phyloP scores from a whole-genome alignment of 2,329 filamentous ascomycete species.

The Diaporthe longicolla region DNA sequence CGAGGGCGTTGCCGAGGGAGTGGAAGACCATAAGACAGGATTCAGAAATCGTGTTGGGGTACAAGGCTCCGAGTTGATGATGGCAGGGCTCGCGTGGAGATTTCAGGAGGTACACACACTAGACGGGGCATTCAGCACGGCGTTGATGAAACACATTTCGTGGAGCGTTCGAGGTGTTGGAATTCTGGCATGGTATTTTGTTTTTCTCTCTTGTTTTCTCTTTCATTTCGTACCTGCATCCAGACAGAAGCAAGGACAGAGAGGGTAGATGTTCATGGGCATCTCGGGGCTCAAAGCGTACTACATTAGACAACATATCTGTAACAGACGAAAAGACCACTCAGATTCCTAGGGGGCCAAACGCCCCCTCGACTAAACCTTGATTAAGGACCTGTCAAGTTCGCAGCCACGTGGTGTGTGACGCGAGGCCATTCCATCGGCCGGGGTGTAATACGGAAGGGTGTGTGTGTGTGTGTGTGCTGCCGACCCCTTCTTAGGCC shows the following conservation, averaged over 20 bases:
- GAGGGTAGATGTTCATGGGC: neutral
- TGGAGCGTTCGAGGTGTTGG: conserved; percentile 17
- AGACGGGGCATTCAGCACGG: conserved; percentile 31
- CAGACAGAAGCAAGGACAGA: conserved; percentile 25
- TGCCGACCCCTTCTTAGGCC: neutral
- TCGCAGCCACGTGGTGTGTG: conserved; percentile 23
- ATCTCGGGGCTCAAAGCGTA: conserved; percentile 12
- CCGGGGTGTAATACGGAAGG: neutral
- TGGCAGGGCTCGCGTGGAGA: conserved; percentile 21
- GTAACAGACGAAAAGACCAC: conserved; percentile 18
- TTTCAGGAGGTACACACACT: conserved; percentile 24
- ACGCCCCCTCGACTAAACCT: neutral
- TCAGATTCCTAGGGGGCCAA: neutral
- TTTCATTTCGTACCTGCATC: conserved; percentile 30
- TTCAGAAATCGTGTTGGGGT: conserved; percentile 2
- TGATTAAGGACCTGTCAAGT: conserved; percentile 32
- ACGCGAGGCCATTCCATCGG: neutral
- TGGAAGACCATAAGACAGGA: conserved; percentile 16
- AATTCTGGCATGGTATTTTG: neutral
- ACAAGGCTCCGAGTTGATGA: conserved; percentile 17
- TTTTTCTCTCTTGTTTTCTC: neutral
- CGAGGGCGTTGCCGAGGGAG: conserved; percentile 9
- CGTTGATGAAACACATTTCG: conserved; percentile 36
- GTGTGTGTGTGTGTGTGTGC: neutral
- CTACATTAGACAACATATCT: conserved; percentile 31